These are phyloP conservation scores for Craspedostauros australis DNA, from an alignment of 108 stramenopile species.

Conservation along the genomic window DNA sequence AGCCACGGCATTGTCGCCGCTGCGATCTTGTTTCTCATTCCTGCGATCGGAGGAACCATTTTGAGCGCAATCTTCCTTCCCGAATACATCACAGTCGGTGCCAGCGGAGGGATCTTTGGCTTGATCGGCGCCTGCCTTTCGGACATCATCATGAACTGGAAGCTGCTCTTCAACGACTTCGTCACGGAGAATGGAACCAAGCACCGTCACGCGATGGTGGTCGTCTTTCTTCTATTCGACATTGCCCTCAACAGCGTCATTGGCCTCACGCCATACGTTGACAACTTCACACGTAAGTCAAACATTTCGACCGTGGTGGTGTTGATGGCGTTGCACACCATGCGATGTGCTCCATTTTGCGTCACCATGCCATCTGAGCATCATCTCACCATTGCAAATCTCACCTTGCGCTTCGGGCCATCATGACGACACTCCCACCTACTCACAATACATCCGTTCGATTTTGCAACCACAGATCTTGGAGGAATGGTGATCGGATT, in stretches of 20 bases:
- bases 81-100: conserved; percentile 86
- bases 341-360: no score
- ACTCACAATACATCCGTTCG: no score
- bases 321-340: no score
- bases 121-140: conserved; percentile 87
- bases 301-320: background rate
- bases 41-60: conserved; percentile 83
- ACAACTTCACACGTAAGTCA: conserved; percentile 81
- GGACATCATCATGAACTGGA: conserved; percentile 93
- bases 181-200: conserved; percentile 65
- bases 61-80: conserved; percentile 88
- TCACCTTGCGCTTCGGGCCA: background rate
- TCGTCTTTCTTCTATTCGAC: conserved; percentile 65
- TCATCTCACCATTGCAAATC: background rate
- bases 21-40: conserved; percentile 58
- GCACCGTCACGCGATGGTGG: conserved; percentile 59
- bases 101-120: conserved; percentile 90
- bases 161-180: conserved; percentile 66
- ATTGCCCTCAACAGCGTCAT: conserved; percentile 78
- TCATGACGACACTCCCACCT: background rate
- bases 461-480: conserved; percentile 49
- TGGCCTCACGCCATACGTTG: conserved; percentile 82
- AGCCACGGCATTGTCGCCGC: conserved; percentile 74
- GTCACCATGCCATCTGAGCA: no score
- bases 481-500: conserved; percentile 71